Evolutionary conservation across 768 basidiomycete genomes (phyloP), one percentile per base, ranked within the genome.

Genomic region (Termitomyces sp.): DNA sequence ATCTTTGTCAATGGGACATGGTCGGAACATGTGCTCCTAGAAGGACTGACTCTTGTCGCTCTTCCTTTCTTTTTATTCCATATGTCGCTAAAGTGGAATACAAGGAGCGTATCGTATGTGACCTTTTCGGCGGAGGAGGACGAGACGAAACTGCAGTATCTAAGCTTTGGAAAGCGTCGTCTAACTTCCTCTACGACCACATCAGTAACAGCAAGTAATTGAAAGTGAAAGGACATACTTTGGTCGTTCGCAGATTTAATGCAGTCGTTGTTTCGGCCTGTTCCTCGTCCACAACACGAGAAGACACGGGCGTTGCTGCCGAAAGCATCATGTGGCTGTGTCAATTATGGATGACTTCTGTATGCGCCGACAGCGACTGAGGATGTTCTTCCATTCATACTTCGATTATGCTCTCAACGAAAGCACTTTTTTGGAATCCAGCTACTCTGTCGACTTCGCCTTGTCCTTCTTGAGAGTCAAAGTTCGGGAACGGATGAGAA

Each of bases 31-130:
- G 64, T 64, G 51, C 38, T 40, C 50, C 52, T 26, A 42, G 55
- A 24, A 46, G 49, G 53, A 59, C 65, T 62, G 45, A 69, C 67
- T 49, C 45, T 52, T 74, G 67, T 48, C 66, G 72, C 10, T 75
- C 53, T 57, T 79, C 77, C 64, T 78, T 85, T 13, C 78, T 71
- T 64, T 77, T 83, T 43, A 88, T 81, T 5, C 87, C 87, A 67
- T 92, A 90, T 72, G 90, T 92, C 46, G 87, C 80, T 45, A 93
- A 76, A 2, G 88, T 88, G 1, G 90, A 85, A 68, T 92, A 93
- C 3, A 93, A 67, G 1, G 88, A 86, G 14, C 78, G 83, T 51
- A 76, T 67, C 6, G 80, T 75, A 56, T 80, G 69, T 22, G 75
- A 71, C 45, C 75, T 80, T 62, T 87, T 85, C 22, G 80, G 81